Evolutionary conservation across 352 stramenopile genomes (phyloP).

Genomic region (Thraustotheca clavata): DNA sequence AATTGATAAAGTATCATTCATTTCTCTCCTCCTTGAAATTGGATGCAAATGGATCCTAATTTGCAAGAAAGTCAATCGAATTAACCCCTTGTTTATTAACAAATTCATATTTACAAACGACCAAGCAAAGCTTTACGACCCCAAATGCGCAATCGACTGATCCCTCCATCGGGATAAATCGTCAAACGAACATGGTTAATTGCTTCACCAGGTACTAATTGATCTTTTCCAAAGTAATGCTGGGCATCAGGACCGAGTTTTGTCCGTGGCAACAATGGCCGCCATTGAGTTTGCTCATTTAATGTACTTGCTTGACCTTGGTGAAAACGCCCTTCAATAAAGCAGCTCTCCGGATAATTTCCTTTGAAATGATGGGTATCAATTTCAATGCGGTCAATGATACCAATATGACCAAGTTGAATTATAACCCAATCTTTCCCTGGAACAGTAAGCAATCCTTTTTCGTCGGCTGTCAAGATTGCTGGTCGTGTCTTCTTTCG

Average conservation of each 20-base stretch:
- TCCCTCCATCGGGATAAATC: constrained; percentile 92
- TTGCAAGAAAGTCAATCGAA: no score
- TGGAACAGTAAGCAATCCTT: constrained; percentile 48
- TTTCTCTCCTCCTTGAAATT: no score
- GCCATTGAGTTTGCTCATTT: constrained; percentile 56
- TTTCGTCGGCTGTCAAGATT: constrained; percentile 46
- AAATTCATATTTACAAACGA: neutral
- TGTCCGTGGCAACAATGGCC: constrained; percentile 73
- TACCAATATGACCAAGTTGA: constrained; percentile 73
- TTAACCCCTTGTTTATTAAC: no score
- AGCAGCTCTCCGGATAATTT: constrained; percentile 91
- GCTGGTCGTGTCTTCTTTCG: constrained; percentile 79
- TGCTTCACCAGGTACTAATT: constrained; percentile 43
- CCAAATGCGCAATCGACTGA: constrained; percentile 85
- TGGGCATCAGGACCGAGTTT: constrained; percentile 82
- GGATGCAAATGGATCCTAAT: no score
- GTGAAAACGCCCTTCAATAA: constrained; percentile 63
- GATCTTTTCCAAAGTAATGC: constrained; percentile 69
- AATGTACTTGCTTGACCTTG: constrained; percentile 31
- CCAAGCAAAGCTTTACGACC: constrained; percentile 36
- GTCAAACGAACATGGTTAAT: constrained; percentile 91
- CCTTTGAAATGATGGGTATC: constrained; percentile 95
- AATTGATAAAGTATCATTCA: no score
- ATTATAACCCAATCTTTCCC: constrained; percentile 90
- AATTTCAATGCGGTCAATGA: constrained; percentile 67